Conservation (phyloP, 2,329 filamentous ascomycete species). For the Neurospora sp. region DNA sequence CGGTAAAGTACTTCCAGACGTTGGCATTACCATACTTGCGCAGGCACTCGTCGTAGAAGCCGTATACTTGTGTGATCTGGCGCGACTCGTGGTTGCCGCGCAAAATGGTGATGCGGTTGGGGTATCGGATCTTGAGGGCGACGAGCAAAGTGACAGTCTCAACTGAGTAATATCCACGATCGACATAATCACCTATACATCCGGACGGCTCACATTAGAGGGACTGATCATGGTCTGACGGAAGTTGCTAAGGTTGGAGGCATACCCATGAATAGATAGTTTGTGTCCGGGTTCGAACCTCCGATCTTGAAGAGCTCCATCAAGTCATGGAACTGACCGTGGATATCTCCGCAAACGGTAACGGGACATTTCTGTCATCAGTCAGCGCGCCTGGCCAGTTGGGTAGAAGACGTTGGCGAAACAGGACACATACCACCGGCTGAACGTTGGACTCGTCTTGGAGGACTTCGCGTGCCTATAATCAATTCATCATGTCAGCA, state of each 20-base stretch:
- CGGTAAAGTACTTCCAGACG: constrained; percentile 98
- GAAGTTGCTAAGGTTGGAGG: constrained; percentile 1
- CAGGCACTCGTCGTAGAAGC: constrained; percentile 98
- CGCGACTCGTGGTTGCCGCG: constrained; percentile 98
- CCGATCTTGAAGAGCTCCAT: constrained; percentile 99
- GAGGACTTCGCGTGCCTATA: constrained; percentile 83
- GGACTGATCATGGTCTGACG: neutral
- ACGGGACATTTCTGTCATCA: constrained; percentile 81
- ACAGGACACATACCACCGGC: constrained; percentile 65
- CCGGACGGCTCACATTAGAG: neutral
- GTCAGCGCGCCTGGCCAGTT: constrained; percentile 17
- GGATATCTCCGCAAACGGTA: constrained; percentile 97
- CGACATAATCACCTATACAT: constrained; percentile 80
- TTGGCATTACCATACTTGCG: constrained; percentile 99
- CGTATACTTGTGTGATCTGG: constrained; percentile 98
- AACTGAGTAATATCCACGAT: constrained; percentile 97
- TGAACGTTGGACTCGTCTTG: constrained; percentile 98
- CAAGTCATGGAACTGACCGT: constrained; percentile 96
- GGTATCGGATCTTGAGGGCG: constrained; percentile 95
- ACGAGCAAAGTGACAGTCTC: constrained; percentile 96
- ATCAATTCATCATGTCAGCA: constrained; percentile 22
- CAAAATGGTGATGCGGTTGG: constrained; percentile 94
- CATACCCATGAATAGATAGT: constrained; percentile 98
- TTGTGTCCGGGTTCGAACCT: constrained; percentile 94
- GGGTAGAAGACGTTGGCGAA: neutral